Conservation (phyloP, 805 yeast genomes). For the Suhomyces pyralidae region DNA sequence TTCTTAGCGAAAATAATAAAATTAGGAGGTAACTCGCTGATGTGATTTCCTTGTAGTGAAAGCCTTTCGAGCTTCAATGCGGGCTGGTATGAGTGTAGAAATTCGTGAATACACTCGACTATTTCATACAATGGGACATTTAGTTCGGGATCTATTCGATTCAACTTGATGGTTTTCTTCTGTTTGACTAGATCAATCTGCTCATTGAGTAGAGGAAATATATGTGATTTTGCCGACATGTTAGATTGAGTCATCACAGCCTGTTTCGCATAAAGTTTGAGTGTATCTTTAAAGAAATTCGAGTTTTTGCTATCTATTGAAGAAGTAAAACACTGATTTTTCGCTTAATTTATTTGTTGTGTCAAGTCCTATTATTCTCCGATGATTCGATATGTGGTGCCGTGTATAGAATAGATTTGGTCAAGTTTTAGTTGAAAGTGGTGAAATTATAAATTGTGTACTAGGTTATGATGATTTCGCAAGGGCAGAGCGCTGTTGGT, state of each 20-base stretch:
- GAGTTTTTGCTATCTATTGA: not conserved
- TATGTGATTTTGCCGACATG: constrained; percentile 1
- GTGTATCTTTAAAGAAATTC: not conserved
- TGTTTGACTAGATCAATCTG: constrained; percentile 12
- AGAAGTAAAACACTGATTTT: not conserved
- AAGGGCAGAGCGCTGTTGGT: not conserved
- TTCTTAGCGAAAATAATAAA: constrained; percentile 40
- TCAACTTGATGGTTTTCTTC: constrained; percentile 13
- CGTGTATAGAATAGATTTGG: not conserved
- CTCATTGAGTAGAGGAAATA: constrained; percentile 10
- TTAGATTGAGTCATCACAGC: constrained; percentile 4
- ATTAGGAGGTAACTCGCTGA: constrained; percentile 46
- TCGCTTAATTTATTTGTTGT: not conserved
- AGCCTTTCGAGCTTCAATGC: constrained; percentile 41
- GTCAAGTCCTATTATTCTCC: not conserved
- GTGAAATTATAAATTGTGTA: not conserved
- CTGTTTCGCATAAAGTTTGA: not conserved
- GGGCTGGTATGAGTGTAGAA: constrained; percentile 10
- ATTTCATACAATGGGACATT: constrained; percentile 5
- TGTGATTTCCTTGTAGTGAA: constrained; percentile 50
- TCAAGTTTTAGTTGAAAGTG: not conserved
- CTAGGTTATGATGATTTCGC: not conserved
- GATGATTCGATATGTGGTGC: not conserved
- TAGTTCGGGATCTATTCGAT: constrained; percentile 1
- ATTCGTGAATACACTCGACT: constrained; percentile 13